These are phyloP conservation scores for Licmophora abbreviata DNA, from an alignment of 108 stramenopile species.

Conservation along the genomic window DNA sequence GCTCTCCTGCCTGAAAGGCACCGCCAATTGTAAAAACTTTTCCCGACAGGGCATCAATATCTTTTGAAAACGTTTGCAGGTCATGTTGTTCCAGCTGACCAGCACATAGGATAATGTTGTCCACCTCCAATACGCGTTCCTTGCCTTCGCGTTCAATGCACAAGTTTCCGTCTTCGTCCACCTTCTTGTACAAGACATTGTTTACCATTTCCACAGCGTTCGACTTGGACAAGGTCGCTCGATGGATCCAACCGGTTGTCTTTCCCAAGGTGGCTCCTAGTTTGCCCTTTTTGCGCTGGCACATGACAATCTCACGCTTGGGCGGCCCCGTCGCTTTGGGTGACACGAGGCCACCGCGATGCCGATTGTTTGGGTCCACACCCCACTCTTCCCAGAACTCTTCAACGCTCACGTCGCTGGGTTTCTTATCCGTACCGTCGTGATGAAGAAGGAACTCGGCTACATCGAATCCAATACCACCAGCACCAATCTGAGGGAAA, in stretches of 20 bases:
- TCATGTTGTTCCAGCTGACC: conserved; percentile 72
- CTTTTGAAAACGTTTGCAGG: conserved; percentile 16
- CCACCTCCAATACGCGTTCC: conserved; percentile 74
- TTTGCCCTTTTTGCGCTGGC: conserved; percentile 92
- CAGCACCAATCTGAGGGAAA: conserved; percentile 75
- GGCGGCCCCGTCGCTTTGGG: conserved; percentile 21
- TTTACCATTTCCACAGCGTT: conserved; percentile 79
- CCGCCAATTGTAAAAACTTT: conserved; percentile 91
- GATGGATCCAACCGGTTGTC: conserved; percentile 98
- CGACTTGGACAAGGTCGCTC: conserved; percentile 75
- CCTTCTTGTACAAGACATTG: conserved; percentile 76
- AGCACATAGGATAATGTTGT: conserved; percentile 93
- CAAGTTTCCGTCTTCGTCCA: conserved; percentile 88
- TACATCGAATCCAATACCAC: conserved; percentile 98
- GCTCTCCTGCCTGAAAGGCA: conserved; percentile 87
- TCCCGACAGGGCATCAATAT: conserved; percentile 27
- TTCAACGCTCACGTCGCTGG: conserved; percentile 46
- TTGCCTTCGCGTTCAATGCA: conserved; percentile 64
- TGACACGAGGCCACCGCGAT: conserved; percentile 48
- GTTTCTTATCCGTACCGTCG: conserved; percentile 32
- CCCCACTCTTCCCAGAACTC: conserved; percentile 92
- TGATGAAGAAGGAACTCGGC: conserved; percentile 86
- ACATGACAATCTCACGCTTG: conserved; percentile 63
- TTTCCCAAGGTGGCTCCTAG: conserved; percentile 86
- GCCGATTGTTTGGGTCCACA: conserved; percentile 59